A percentile compares a stretch with the other conserved stretches of the same genome.
These are phyloP conservation scores for Talaromyces adpressus DNA, from an alignment of 495 filamentous ascomycete species.

Conservation along the genomic window DNA sequence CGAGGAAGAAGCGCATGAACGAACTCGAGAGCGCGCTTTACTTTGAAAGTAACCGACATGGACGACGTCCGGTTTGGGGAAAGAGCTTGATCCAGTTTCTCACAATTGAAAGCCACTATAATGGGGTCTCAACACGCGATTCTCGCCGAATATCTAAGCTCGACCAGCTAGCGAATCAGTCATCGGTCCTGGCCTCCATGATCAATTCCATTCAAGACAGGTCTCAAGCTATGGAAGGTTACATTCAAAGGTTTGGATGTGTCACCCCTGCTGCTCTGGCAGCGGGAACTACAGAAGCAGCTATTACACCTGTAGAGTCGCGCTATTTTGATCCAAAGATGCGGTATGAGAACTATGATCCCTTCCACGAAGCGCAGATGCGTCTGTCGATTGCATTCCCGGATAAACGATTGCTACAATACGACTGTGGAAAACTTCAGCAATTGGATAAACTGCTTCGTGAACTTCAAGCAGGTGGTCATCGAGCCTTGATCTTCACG, in stretches of 20 bases:
- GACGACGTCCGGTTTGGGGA: conserved; percentile 75
- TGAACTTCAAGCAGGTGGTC: conserved; percentile 79
- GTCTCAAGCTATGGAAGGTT: conserved; percentile 58
- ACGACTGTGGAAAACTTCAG: conserved; percentile 97
- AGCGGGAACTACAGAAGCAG: conserved; percentile 61
- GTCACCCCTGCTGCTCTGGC: conserved; percentile 85
- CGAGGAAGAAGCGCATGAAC: conserved; percentile 64
- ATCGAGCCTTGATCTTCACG: conserved; percentile 94
- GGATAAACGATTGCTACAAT: conserved; percentile 89
- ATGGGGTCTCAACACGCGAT: conserved; percentile 31
- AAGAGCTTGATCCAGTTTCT: conserved; percentile 65
- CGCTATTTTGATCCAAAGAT: conserved; percentile 43
- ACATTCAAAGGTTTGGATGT: conserved; percentile 82
- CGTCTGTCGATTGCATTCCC: conserved; percentile 93
- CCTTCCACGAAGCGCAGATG: conserved; percentile 91
- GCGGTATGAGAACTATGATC: conserved; percentile 59
- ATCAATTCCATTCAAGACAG: conserved; percentile 68
- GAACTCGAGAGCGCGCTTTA: conserved; percentile 75
- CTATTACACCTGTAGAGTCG: conserved; percentile 58
- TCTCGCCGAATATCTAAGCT: conserved; percentile 40
- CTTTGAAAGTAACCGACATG: conserved; percentile 72
- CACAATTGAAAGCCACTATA: conserved; percentile 50
- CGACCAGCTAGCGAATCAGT: conserved; percentile 68
- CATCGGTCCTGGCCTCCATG: conserved; percentile 61
- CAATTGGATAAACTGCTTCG: conserved; percentile 81